Conservation (phyloP, 1,139 yeast species). For the Pichia sp. region DNA sequence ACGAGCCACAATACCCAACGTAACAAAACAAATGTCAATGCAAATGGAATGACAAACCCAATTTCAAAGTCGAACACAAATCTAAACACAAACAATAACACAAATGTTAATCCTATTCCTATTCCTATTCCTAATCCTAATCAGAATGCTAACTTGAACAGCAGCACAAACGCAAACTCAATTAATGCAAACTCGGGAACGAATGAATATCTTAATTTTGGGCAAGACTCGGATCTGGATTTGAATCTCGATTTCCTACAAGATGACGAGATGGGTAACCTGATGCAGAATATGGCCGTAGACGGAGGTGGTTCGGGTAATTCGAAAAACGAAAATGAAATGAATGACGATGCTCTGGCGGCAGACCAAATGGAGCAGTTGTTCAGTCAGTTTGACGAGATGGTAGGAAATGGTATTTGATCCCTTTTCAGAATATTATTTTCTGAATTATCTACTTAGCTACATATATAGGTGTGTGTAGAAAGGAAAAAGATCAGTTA, state of each 20-base stretch:
- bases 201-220: constrained; percentile 14
- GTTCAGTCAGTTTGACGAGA: constrained; percentile 30
- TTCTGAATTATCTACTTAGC: not conserved
- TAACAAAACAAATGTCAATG: not conserved
- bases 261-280: constrained; percentile 14
- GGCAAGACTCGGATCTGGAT: constrained; percentile 21
- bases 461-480: not conserved
- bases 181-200: not conserved
- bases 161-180: not conserved
- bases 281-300: constrained; percentile 8
- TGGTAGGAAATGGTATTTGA: constrained; percentile 21
- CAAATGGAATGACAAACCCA: not conserved
- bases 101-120: not conserved
- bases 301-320: not conserved
- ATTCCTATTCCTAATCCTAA: not conserved
- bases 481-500: not conserved
- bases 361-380: constrained; percentile 30
- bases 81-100: not conserved
- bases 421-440: too few species aligned
- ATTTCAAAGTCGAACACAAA: not conserved
- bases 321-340: not conserved
- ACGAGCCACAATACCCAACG: not conserved
- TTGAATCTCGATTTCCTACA: constrained; percentile 25
- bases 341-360: constrained; percentile 22
- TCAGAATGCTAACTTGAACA: not conserved